Percentiles rank a stretch among this genome's conserved stretches.
Evolutionary conservation across 768 basidiomycete genomes (phyloP).

Genomic region (Kwoniella botswanensis): DNA sequence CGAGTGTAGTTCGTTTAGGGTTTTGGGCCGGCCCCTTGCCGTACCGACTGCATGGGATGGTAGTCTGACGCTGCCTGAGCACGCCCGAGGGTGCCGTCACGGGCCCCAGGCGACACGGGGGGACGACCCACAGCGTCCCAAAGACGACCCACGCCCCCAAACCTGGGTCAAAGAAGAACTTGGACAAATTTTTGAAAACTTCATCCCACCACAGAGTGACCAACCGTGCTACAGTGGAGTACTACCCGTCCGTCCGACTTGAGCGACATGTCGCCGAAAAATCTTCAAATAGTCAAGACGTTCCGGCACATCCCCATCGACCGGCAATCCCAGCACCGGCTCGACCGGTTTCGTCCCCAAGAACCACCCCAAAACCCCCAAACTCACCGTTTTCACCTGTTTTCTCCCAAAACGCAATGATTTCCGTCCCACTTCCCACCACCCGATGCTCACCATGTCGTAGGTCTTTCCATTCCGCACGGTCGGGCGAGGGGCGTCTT

Average conservation of each 20-base stretch:
- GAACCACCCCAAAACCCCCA: background rate
- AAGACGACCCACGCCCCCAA: conserved; percentile 70
- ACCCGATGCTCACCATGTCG: background rate
- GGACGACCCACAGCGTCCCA: conserved; percentile 59
- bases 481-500: conserved; percentile 10
- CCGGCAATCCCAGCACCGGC: background rate
- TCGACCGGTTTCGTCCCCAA: background rate
- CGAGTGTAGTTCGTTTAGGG: conserved; percentile 19
- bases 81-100: background rate
- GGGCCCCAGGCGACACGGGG: background rate
- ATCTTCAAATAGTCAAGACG: conserved; percentile 1
- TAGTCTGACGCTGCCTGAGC: background rate
- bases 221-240: background rate
- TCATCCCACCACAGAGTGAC: conserved; percentile 3
- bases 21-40: background rate
- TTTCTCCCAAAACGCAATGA: conserved; percentile 9
- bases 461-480: conserved; percentile 8
- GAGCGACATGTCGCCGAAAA: background rate
- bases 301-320: background rate
- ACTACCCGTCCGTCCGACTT: conserved; percentile 4
- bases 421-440: background rate
- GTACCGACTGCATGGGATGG: background rate
- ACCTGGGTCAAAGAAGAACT: conserved; percentile 66
- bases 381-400: background rate
- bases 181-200: background rate